Evolutionary conservation across 2,329 filamentous ascomycete species (phyloP).

Genomic region (Stagonosporopsis rhizophila): DNA sequence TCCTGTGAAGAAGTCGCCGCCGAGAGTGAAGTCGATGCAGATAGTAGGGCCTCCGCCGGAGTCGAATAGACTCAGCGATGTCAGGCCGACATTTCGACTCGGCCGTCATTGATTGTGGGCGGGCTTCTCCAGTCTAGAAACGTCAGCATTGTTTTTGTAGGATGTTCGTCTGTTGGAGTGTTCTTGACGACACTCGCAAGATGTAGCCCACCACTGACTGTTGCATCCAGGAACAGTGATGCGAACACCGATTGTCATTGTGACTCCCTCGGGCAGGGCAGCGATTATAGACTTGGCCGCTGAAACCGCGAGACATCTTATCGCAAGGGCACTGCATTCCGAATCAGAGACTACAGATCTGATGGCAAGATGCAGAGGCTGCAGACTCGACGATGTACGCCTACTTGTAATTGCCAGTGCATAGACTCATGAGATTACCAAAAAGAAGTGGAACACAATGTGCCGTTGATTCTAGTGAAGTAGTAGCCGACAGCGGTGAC

Average conservation of each 20-base stretch:
- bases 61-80: not conserved
- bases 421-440: too few species aligned
- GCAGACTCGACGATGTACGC: too few species aligned
- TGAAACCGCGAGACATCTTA: not conserved
- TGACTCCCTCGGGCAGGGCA: not conserved
- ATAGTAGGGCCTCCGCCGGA: not conserved
- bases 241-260: not conserved
- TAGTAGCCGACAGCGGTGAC: too few species aligned
- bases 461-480: too few species aligned
- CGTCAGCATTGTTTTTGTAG: not conserved
- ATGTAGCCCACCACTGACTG: not conserved
- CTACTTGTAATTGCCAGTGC: too few species aligned
- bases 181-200: not conserved
- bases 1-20: not conserved
- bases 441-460: too few species aligned
- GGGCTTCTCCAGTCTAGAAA: not conserved
- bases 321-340: too few species aligned
- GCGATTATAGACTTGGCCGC: not conserved
- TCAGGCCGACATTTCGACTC: not conserved
- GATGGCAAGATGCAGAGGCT: too few species aligned
- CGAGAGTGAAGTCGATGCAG: not conserved
- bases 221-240: not conserved
- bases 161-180: not conserved
- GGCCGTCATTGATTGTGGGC: not conserved
- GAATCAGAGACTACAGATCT: too few species aligned